A percentile compares a stretch with the other conserved stretches of the same genome.
Evolutionary conservation across 306 rosid species (phyloP).

Genomic region (Castanopsis chinensis): DNA sequence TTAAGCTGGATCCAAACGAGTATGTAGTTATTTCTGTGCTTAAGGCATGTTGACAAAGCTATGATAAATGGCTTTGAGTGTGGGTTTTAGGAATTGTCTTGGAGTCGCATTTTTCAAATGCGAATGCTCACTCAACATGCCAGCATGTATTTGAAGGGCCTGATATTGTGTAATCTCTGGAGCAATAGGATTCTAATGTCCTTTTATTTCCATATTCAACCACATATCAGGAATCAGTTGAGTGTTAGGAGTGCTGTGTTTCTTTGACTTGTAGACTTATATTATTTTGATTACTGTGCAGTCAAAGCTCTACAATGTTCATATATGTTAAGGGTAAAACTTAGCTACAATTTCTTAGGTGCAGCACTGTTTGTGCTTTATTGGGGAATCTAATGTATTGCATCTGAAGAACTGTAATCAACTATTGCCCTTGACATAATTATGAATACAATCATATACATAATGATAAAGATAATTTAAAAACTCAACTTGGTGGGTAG

Average conservation of each 20-base stretch:
- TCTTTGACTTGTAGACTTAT: background rate
- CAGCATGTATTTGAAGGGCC: background rate
- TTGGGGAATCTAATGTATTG: too few species aligned
- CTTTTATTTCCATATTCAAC: background rate
- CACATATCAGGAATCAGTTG: background rate
- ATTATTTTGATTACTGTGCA: background rate
- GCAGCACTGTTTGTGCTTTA: too few species aligned
- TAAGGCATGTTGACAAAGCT: background rate
- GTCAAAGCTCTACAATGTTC: background rate
- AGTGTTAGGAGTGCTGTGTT: background rate
- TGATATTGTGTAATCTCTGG: background rate
- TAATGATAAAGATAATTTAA: background rate
- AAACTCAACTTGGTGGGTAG: background rate
- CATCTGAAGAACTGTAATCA: too few species aligned
- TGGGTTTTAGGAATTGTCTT: background rate
- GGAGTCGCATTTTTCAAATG: background rate
- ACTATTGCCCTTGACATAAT: background rate
- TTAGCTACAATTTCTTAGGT: too few species aligned
- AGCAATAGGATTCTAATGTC: background rate
- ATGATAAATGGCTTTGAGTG: background rate
- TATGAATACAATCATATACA: background rate
- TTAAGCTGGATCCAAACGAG: too few species aligned
- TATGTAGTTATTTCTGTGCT: background rate
- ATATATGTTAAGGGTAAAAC: background rate
- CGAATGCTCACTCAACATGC: background rate